Percentiles rank a stretch among this genome's conserved stretches.
phyloP scores from a whole-genome alignment of 2,329 filamentous ascomycete genomes.

The Massarina eburnea region DNA sequence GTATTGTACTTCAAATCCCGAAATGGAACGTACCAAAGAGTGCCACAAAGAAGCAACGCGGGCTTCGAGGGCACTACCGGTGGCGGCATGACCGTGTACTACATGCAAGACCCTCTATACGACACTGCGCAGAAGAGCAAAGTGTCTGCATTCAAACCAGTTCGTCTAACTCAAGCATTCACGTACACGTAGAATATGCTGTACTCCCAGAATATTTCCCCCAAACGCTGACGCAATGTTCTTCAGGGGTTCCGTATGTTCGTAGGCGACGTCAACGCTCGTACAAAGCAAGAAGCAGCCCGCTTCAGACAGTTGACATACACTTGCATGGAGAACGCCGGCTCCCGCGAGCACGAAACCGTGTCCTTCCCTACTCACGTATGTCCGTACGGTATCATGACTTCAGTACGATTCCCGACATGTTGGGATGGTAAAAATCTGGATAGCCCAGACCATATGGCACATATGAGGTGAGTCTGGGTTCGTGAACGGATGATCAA shows the following conservation, averaged over 20 bases:
- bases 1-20: conserved; percentile 28
- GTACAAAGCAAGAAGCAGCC: conserved; percentile 35
- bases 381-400: conserved; percentile 37
- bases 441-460: conserved; percentile 65
- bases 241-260: conserved; percentile 21
- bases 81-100: conserved; percentile 21
- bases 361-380: conserved; percentile 48
- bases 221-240: not conserved
- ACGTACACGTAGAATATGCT: no score
- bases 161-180: no score
- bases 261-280: conserved; percentile 15
- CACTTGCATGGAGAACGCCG: conserved; percentile 40
- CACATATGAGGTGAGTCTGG: conserved; percentile 10
- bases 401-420: conserved; percentile 45
- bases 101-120: conserved; percentile 19
- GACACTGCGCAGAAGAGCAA: conserved; percentile 16
- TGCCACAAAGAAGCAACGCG: conserved; percentile 40
- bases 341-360: conserved; percentile 11
- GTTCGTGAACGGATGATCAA: no score
- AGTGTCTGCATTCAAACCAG: conserved; percentile 18
- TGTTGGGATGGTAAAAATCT: conserved; percentile 37
- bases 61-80: conserved; percentile 12
- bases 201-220: not conserved
- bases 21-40: conserved; percentile 43
- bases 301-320: conserved; percentile 47